Percentiles rank a stretch among this genome's conserved stretches.
Conservation (phyloP, 169 alveolate species). For the Pseudocohnilembus persalinus region DNA sequence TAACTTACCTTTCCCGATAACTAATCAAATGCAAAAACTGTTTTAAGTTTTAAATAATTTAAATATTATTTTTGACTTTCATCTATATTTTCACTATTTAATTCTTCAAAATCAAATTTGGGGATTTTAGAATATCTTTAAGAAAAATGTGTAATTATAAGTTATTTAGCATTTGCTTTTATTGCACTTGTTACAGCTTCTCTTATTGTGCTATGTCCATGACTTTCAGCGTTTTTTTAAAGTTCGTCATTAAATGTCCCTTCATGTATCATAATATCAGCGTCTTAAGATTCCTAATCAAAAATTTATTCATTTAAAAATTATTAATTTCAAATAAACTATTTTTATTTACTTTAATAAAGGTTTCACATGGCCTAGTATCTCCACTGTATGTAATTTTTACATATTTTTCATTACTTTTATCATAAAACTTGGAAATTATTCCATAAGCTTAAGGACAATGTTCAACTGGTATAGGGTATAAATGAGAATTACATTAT, state of each 20-base stretch:
- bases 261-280: conserved; percentile 20
- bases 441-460: conserved; percentile 20
- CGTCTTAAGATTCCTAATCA: conserved; percentile 9
- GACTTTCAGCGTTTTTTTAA: conserved; percentile 5
- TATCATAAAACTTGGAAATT: background rate
- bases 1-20: too few relatives aligned
- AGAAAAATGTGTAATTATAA: conserved; percentile 18
- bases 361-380: conserved; percentile 1
- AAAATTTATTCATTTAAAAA: too few relatives aligned
- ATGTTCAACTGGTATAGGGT: background rate
- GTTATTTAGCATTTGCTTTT: conserved; percentile 10
- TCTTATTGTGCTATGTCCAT: conserved; percentile 8
- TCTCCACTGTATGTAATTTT: conserved; percentile 13
- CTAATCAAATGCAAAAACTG: too few relatives aligned
- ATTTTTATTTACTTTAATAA: background rate
- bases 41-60: too few relatives aligned
- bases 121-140: conserved; percentile 14
- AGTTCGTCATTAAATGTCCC: conserved; percentile 25
- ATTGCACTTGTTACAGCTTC: conserved; percentile 16
- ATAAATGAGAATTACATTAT: background rate
- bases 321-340: too few relatives aligned
- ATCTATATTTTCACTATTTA: too few relatives aligned
- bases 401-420: conserved; percentile 3
- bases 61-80: too few relatives aligned
- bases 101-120: too few relatives aligned